phyloP scores from a whole-genome alignment of 768 basidiomycete genomes.

The Boletus eberwhitei region DNA sequence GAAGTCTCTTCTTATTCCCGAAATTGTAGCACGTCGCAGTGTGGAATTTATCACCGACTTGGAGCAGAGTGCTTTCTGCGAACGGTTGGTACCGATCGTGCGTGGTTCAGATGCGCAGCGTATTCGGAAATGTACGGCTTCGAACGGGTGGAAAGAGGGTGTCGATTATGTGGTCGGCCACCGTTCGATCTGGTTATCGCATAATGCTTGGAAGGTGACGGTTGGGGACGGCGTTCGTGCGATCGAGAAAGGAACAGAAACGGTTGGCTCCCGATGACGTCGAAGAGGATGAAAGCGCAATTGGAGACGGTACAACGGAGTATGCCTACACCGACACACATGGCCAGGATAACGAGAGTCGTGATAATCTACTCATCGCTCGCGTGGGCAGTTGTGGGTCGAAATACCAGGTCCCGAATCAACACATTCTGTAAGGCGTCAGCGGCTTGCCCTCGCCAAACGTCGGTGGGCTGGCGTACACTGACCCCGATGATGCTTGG shows the following conservation, averaged over 20 bases:
- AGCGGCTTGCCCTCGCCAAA: slow-evolving; percentile 53
- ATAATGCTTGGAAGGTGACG: slow-evolving; percentile 77
- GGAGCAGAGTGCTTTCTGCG: slow-evolving; percentile 61
- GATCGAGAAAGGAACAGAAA: slow-evolving; percentile 57
- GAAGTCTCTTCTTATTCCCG: slow-evolving; percentile 69
- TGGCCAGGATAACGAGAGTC: slow-evolving; percentile 49
- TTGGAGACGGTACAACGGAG: slow-evolving; percentile 63
- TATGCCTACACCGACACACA: slow-evolving; percentile 55
- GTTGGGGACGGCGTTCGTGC: slow-evolving; percentile 74
- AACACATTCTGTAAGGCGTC: slow-evolving; percentile 43
- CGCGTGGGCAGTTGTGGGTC: slow-evolving; percentile 47
- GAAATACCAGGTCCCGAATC: slow-evolving; percentile 47
- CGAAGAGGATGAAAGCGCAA: slow-evolving; percentile 58
- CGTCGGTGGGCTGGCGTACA: slow-evolving; percentile 37
- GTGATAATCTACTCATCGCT: slow-evolving; percentile 61
- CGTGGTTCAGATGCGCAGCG: slow-evolving; percentile 62
- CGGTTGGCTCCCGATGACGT: slow-evolving; percentile 35
- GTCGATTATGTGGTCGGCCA: slow-evolving; percentile 67
- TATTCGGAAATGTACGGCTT: slow-evolving; percentile 68
- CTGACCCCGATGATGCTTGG: slow-evolving; percentile 50
- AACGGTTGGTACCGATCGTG: slow-evolving; percentile 76
- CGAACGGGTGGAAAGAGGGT: slow-evolving; percentile 78
- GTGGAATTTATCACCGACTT: slow-evolving; percentile 69
- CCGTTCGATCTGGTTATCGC: slow-evolving; percentile 69
- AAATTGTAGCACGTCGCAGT: slow-evolving; percentile 59